Percentiles rank a stretch among this genome's conserved stretches.
These are phyloP conservation scores for Waitea zeae DNA, from an alignment of 1,284 basidiomycete genomes.

Conservation along the genomic window DNA sequence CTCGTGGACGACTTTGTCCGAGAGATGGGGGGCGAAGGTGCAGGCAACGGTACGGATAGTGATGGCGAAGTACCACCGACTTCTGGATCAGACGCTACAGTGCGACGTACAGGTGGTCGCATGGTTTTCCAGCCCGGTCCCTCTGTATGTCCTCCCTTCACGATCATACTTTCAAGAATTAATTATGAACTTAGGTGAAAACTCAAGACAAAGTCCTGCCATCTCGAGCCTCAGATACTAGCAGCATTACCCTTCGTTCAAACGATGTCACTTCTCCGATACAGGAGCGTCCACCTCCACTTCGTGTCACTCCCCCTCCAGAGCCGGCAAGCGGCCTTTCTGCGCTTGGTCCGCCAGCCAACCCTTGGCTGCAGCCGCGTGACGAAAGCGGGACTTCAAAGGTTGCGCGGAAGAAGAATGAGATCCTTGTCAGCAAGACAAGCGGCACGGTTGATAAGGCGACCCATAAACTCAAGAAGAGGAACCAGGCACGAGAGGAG, in stretches of 20 bases:
- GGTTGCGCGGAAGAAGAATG: conserved; percentile 42
- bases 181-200: too few species aligned
- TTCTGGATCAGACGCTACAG: conserved; percentile 14
- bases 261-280: conserved; percentile 29
- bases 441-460: conserved; percentile 44
- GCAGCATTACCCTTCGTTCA: conserved; percentile 51
- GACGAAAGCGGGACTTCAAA: conserved; percentile 17
- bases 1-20: conserved; percentile 54
- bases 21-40: conserved; percentile 32
- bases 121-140: conserved; percentile 34
- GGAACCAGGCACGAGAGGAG: conserved; percentile 30
- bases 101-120: conserved; percentile 40
- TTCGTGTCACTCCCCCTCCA: conserved; percentile 7
- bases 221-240: conserved; percentile 42
- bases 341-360: conserved; percentile 16
- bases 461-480: conserved; percentile 53
- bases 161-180: too few species aligned
- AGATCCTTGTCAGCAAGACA: conserved; percentile 47
- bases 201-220: too few species aligned
- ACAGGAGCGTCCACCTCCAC: too few species aligned
- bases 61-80: conserved; percentile 18
- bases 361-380: conserved; percentile 55
- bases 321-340: conserved; percentile 7
- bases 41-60: conserved; percentile 16
- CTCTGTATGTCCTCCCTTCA: too few species aligned